These are phyloP conservation scores for Metschnikowia corniflorae DNA, from an alignment of 805 yeast genomes.

Conservation along the genomic window DNA sequence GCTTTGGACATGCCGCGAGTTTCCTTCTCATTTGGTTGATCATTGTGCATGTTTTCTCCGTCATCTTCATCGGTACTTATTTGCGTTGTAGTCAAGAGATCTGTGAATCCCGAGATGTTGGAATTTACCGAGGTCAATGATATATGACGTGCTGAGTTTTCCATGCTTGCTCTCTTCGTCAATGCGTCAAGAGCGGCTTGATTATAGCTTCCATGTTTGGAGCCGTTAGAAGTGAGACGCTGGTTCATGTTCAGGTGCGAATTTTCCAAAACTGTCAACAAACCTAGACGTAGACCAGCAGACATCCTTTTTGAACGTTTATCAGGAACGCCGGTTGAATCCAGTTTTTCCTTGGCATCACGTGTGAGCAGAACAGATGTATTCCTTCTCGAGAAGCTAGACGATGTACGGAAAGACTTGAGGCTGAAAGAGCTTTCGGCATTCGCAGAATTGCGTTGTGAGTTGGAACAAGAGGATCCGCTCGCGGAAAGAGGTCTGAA, in stretches of 20 bases:
- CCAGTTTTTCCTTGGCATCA: not conserved
- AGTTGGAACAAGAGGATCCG: conserved; percentile 16
- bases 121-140: conserved; percentile 50
- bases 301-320: conserved; percentile 30
- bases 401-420: conserved; percentile 34
- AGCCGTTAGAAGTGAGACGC: not conserved
- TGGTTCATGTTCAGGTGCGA: not conserved
- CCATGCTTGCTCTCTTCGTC: conserved; percentile 20
- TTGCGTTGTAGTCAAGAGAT: conserved; percentile 43
- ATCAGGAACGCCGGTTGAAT: conserved; percentile 10
- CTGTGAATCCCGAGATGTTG: conserved; percentile 46
- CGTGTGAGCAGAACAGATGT: not conserved
- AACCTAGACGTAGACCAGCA: conserved; percentile 35
- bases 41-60: conserved; percentile 7
- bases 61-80: conserved; percentile 36
- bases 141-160: conserved; percentile 47
- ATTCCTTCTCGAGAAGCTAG: conserved; percentile 17
- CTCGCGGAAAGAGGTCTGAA: conserved; percentile 4
- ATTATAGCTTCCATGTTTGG: conserved; percentile 29
- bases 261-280: conserved; percentile 40
- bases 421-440: conserved; percentile 17
- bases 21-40: conserved; percentile 1
- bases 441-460: conserved; percentile 20
- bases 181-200: conserved; percentile 36
- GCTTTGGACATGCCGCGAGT: conserved; percentile 24